Conservation (phyloP, 495 filamentous ascomycete species). For the Chaetomium fimeti region DNA sequence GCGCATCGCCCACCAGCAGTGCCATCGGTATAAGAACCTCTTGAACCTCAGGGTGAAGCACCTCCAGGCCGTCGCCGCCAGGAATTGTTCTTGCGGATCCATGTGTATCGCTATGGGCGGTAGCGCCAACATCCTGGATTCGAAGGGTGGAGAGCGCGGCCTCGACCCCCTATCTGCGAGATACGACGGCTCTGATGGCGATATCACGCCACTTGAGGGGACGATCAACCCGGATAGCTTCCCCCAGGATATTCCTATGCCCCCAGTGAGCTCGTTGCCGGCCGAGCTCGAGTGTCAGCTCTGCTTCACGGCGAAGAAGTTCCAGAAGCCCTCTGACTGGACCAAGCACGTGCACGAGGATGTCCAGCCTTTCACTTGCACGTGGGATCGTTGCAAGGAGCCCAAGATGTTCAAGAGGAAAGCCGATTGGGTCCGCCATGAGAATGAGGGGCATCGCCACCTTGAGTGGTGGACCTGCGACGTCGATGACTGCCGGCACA, state of each 20-base stretch:
- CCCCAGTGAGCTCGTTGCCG: conserved; percentile 74
- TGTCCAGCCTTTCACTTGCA: conserved; percentile 93
- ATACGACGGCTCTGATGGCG: conserved; percentile 62
- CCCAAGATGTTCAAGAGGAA: conserved; percentile 97
- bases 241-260: conserved; percentile 76
- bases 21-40: conserved; percentile 74
- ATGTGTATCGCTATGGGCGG: conserved; percentile 69
- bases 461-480: conserved; percentile 92
- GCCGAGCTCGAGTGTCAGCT: conserved; percentile 91
- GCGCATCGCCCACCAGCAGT: conserved; percentile 79
- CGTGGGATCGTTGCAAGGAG: conserved; percentile 78
- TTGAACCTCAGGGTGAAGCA: conserved; percentile 73
- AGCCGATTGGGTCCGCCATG: conserved; percentile 95
- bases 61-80: conserved; percentile 50
- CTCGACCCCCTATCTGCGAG: conserved; percentile 41
- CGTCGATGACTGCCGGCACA: conserved; percentile 75
- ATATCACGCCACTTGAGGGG: conserved; percentile 62
- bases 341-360: conserved; percentile 97
- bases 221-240: conserved; percentile 67
- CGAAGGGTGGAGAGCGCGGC: conserved; percentile 41
- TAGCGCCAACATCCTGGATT: conserved; percentile 43
- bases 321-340: conserved; percentile 96
- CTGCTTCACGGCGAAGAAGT: conserved; percentile 86
- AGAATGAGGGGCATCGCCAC: conserved; percentile 89
- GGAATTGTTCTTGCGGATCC: conserved; percentile 57